Conservation (phyloP, 768 basidiomycete genomes). For the Infundibulicybe gibba region DNA sequence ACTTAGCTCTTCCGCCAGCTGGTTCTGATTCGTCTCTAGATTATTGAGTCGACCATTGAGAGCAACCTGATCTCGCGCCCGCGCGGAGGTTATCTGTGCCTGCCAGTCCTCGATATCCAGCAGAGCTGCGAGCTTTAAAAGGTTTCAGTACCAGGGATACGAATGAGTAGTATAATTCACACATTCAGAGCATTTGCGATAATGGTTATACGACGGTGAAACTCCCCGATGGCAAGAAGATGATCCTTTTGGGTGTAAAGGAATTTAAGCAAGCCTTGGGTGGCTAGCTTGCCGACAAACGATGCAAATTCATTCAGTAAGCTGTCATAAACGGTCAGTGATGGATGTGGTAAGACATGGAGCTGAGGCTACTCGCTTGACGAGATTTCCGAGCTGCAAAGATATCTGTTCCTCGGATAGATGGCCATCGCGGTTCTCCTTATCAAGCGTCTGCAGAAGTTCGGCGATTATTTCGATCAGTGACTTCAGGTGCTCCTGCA, state of each 20-base stretch:
- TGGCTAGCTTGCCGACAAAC: conserved; percentile 6
- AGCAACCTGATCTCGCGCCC: conserved; percentile 8
- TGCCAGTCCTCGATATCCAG: conserved; percentile 9
- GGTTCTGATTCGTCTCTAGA: conserved; percentile 11
- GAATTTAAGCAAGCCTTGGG: conserved; percentile 5
- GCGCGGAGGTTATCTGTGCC: conserved; percentile 10
- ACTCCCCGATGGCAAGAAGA: conserved; percentile 9
- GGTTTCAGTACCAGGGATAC: conserved; percentile 4
- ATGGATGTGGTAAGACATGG: not conserved
- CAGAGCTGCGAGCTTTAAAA: too few relatives aligned
- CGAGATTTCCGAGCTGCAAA: too few relatives aligned
- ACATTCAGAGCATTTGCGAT: conserved; percentile 12
- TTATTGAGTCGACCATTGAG: conserved; percentile 7
- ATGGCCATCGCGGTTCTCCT: too few relatives aligned
- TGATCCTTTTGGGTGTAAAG: conserved; percentile 1
- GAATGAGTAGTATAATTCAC: conserved; percentile 2
- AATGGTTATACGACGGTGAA: conserved; percentile 7
- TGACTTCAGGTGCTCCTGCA: too few relatives aligned
- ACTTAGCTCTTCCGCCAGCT: conserved; percentile 10
- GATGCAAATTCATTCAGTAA: conserved; percentile 7
- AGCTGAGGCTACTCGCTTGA: too few relatives aligned
- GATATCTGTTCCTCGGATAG: too few relatives aligned
- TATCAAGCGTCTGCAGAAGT: too few relatives aligned
- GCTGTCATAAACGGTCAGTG: conserved; percentile 4
- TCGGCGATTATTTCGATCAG: too few relatives aligned